Conservation (phyloP, 441 rosid species). For the Euphorbia schlechtendalii region DNA sequence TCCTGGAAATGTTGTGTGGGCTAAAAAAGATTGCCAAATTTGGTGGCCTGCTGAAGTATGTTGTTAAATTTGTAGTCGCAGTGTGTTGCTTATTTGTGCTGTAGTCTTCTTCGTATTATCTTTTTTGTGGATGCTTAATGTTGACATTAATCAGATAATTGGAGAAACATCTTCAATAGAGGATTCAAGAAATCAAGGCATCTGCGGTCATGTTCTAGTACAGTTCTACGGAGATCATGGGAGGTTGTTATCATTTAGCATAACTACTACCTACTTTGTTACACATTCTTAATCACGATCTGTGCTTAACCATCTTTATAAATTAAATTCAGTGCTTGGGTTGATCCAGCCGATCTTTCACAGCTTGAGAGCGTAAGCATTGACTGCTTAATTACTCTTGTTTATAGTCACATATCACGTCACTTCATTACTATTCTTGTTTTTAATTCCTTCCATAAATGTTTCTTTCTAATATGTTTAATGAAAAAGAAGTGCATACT, state of each 20-base stretch:
- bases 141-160: constrained; percentile 12
- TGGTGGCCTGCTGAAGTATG: constrained; percentile 29
- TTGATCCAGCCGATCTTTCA: constrained; percentile 26
- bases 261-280: neutral
- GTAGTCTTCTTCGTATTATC: neutral
- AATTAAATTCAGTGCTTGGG: constrained; percentile 25
- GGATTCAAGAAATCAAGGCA: constrained; percentile 14
- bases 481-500: neutral
- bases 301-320: neutral
- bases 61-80: neutral
- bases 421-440: neutral
- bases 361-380: constrained; percentile 23
- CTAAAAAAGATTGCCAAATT: constrained; percentile 18
- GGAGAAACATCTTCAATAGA: constrained; percentile 18
- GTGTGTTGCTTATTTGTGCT: neutral
- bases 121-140: neutral
- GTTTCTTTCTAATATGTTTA: neutral
- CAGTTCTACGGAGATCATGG: constrained; percentile 10
- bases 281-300: no score
- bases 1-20: constrained; percentile 24
- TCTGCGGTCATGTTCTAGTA: constrained; percentile 14
- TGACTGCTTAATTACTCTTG: neutral
- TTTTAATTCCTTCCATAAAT: neutral
- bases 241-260: constrained; percentile 8
- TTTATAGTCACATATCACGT: neutral